Percentiles rank a stretch among this genome's conserved stretches.
phyloP scores from a whole-genome alignment of 306 rosid species.

The Dryas drummondii region DNA sequence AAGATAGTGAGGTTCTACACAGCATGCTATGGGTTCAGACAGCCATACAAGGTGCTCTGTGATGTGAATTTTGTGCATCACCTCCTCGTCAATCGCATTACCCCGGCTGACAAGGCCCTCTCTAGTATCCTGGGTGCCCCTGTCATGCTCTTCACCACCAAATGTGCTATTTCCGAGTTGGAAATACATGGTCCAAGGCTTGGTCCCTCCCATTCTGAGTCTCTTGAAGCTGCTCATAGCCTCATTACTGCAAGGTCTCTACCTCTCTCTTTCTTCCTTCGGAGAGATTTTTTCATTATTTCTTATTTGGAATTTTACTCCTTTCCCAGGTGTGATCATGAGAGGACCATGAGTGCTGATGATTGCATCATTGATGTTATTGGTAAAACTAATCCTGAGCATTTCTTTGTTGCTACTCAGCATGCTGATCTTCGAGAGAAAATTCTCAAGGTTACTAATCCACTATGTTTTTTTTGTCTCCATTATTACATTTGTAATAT shows the following conservation, averaged over 20 bases:
- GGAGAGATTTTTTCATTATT: not conserved
- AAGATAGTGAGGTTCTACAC: conserved; percentile 64
- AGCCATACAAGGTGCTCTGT: conserved; percentile 71
- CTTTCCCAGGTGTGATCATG: conserved; percentile 69
- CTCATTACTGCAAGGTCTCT: conserved; percentile 62
- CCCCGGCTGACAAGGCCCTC: conserved; percentile 69
- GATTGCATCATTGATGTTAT: conserved; percentile 64
- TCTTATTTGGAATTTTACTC: conserved; percentile 20
- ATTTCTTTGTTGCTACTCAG: conserved; percentile 83
- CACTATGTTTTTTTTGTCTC: not conserved
- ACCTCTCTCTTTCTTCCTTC: not conserved
- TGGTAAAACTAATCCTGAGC: conserved; percentile 68
- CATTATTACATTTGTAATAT: not conserved
- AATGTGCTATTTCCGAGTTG: conserved; percentile 73
- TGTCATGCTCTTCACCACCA: conserved; percentile 82
- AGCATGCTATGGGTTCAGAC: conserved; percentile 67
- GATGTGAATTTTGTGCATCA: conserved; percentile 83
- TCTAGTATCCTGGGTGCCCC: conserved; percentile 46
- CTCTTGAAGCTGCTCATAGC: conserved; percentile 57
- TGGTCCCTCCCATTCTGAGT: conserved; percentile 47
- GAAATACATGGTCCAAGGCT: conserved; percentile 57
- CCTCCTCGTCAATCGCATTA: conserved; percentile 54
- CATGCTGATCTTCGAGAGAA: conserved; percentile 55
- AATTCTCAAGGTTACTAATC: conserved; percentile 52
- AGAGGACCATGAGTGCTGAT: conserved; percentile 44